A percentile compares a stretch with the other conserved stretches of the same genome.
Evolutionary conservation across 192 early-diverging fungal genomes (phyloP).

Genomic region (Coemansia pectinata): DNA sequence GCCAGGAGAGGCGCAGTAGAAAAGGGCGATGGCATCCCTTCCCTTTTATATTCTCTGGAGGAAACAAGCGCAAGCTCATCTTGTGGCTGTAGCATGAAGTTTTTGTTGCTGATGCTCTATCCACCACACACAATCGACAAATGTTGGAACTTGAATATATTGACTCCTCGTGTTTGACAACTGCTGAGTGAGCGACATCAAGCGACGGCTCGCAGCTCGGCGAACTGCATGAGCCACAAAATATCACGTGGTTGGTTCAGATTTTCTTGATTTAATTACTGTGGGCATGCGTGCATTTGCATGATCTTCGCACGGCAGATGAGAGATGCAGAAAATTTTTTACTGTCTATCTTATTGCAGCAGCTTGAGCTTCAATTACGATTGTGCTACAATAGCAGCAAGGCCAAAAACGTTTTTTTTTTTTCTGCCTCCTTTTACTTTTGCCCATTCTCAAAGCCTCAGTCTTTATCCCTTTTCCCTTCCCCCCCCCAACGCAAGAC

Average conservation of each 20-base stretch:
- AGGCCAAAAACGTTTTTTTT: background rate
- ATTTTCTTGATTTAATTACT: conserved; percentile 2
- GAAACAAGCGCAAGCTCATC: background rate
- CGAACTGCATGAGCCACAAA: conserved; percentile 20
- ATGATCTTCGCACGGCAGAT: background rate
- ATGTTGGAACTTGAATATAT: background rate
- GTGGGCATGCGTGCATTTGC: background rate
- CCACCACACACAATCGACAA: too few species aligned
- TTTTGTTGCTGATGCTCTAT: too few species aligned
- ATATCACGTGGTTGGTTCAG: conserved; percentile 19
- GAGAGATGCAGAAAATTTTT: background rate
- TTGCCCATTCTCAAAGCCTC: background rate
- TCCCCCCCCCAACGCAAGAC: background rate
- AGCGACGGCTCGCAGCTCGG: background rate
- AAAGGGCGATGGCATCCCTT: background rate
- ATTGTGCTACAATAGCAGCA: background rate
- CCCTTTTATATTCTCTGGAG: background rate
- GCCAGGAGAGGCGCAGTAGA: background rate
- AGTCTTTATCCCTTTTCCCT: background rate
- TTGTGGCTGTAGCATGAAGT: too few species aligned
- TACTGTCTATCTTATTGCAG: background rate
- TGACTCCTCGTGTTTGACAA: background rate
- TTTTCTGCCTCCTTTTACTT: background rate
- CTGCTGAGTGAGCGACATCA: background rate
- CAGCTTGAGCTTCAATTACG: background rate